Evolutionary conservation across 1,284 basidiomycete species (phyloP).

Genomic region (Trametes sp.): DNA sequence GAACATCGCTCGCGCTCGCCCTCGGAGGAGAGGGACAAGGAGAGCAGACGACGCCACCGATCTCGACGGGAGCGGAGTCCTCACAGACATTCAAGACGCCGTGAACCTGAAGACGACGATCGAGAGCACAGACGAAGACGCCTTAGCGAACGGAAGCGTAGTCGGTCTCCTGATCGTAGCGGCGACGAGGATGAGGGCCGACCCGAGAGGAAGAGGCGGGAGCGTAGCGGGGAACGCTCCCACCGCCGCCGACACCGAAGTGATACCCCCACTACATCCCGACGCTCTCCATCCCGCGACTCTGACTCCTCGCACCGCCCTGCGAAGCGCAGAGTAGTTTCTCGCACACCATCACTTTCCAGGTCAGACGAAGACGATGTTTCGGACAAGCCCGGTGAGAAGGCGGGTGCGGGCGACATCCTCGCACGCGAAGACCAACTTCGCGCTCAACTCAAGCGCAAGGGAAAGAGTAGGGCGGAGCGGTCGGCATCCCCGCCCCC

Average conservation of each 20-base stretch:
- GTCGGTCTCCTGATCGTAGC: constrained; percentile 27
- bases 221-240: constrained; percentile 33
- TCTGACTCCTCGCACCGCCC: constrained; percentile 6
- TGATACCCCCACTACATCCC: constrained; percentile 14
- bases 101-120: constrained; percentile 18
- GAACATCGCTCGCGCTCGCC: constrained; percentile 38
- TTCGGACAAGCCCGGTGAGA: constrained; percentile 11
- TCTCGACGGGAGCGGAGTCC: constrained; percentile 19
- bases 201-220: constrained; percentile 32
- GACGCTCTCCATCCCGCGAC: constrained; percentile 14
- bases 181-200: constrained; percentile 27
- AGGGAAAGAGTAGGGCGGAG: constrained; percentile 36
- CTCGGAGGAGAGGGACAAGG: constrained; percentile 31
- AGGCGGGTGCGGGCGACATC: constrained; percentile 16
- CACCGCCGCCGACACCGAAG: constrained; percentile 34
- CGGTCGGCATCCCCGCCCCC: constrained; percentile 16
- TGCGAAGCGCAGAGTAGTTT: neutral
- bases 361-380: neutral
- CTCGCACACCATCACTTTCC: constrained; percentile 11
- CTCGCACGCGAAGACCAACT: constrained; percentile 34
- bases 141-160: constrained; percentile 32
- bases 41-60: constrained; percentile 20
- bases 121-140: constrained; percentile 16
- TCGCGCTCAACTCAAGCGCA: constrained; percentile 43
- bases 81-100: constrained; percentile 15